Conservation (phyloP, 108 stramenopile genomes). For the Pinguiococcus pyrenoidosus region DNA sequence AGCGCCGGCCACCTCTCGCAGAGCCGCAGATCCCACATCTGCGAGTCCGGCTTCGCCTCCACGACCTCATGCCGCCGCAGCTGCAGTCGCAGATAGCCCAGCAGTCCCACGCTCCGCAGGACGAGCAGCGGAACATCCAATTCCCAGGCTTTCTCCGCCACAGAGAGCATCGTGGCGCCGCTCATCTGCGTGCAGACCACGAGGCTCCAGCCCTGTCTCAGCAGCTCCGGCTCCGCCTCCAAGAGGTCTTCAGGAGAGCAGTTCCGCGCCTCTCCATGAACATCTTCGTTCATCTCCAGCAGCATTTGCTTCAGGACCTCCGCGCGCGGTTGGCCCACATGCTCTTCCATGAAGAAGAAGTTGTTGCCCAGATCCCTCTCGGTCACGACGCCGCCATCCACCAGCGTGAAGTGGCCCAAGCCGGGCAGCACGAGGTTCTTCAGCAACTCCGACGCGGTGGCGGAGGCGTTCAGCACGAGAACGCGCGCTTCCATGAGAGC, state of each 20-base stretch:
- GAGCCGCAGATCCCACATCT: slow-evolving; percentile 56
- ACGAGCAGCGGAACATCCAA: slow-evolving; percentile 50
- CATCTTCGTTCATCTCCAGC: slow-evolving; percentile 35
- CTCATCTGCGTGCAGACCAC: slow-evolving; percentile 74
- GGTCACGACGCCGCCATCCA: slow-evolving; percentile 56
- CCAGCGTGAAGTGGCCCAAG: slow-evolving; percentile 67
- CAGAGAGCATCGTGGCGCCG: slow-evolving; percentile 34
- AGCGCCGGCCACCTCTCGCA: slow-evolving; percentile 23
- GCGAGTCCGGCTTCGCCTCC: slow-evolving; percentile 47
- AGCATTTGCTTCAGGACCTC: slow-evolving; percentile 18
- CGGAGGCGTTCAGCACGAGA: slow-evolving; percentile 41
- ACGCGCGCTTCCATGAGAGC: slow-evolving; percentile 27
- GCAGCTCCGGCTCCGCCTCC: slow-evolving; percentile 9
- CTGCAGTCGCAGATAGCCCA: slow-evolving; percentile 67
- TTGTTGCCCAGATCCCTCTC: slow-evolving; percentile 24
- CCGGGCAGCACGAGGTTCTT: slow-evolving; percentile 98
- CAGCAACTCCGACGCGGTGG: slow-evolving; percentile 83
- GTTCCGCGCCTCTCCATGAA: slow-evolving; percentile 1
- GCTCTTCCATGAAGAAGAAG: slow-evolving; percentile 16
- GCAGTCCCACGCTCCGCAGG: slow-evolving; percentile 65
- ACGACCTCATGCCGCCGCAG: slow-evolving; percentile 38
- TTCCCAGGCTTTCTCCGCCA: slow-evolving; percentile 45
- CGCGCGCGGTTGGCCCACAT: slow-evolving; percentile 29
- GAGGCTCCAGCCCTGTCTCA: slow-evolving; percentile 32
- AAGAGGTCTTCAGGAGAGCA: too few species aligned